phyloP scores from a whole-genome alignment of 768 basidiomycete genomes.

The Tylopilus intermedius region DNA sequence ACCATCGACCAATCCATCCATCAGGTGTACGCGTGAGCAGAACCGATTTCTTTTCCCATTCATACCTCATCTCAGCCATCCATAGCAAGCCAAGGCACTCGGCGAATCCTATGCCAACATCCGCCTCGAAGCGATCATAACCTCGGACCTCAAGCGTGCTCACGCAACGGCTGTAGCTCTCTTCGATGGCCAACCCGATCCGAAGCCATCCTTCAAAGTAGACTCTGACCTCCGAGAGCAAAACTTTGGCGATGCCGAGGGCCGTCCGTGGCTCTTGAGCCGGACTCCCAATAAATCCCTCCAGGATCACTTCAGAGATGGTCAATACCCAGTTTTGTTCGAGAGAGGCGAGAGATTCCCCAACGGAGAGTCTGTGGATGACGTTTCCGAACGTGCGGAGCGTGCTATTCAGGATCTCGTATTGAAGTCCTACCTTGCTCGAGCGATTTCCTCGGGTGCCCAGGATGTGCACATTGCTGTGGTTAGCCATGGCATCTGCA shows the following conservation, averaged over 20 bases:
- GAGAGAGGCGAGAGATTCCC: constrained; percentile 53
- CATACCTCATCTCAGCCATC: not conserved
- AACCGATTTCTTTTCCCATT: not conserved
- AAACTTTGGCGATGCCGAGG: constrained; percentile 67
- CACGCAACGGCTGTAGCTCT: constrained; percentile 57
- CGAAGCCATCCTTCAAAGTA: constrained; percentile 43
- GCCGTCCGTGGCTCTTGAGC: constrained; percentile 40
- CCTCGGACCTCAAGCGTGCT: constrained; percentile 66
- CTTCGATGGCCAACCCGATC: constrained; percentile 41
- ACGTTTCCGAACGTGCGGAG: constrained; percentile 54
- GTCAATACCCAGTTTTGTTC: constrained; percentile 47
- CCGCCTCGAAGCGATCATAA: constrained; percentile 52
- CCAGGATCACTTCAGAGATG: constrained; percentile 47
- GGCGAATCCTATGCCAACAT: constrained; percentile 47
- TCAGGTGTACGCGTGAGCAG: constrained; percentile 52
- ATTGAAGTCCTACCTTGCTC: constrained; percentile 47
- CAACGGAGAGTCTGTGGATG: constrained; percentile 66
- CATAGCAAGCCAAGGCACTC: constrained; percentile 63
- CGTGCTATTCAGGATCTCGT: constrained; percentile 47
- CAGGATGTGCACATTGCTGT: constrained; percentile 52
- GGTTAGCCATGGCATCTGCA: constrained; percentile 74
- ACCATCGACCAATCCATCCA: constrained; percentile 3
- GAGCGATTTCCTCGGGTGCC: constrained; percentile 36
- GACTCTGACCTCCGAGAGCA: constrained; percentile 61
- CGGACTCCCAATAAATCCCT: constrained; percentile 28